phyloP scores from a whole-genome alignment of 441 rosid species.

The Erysimum cheiri region DNA sequence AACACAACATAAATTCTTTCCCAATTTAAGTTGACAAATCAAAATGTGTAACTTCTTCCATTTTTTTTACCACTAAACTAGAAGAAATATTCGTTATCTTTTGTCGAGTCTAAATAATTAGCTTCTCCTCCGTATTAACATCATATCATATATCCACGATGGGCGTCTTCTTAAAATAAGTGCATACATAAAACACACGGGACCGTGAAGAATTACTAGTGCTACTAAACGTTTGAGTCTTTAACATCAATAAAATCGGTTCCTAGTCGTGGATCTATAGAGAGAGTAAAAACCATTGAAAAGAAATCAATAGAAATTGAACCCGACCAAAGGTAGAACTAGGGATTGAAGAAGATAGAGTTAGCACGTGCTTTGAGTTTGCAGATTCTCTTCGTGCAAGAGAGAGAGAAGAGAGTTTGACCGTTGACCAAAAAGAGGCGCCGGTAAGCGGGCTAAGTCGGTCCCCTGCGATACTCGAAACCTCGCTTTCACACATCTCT shows the following conservation, averaged over 20 bases:
- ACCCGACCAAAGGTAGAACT: constrained; percentile 38
- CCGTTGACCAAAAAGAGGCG: constrained; percentile 35
- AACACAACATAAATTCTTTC: constrained; percentile 18
- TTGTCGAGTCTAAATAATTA: too few species aligned
- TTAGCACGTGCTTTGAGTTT: constrained; percentile 38
- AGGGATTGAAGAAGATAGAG: constrained; percentile 36
- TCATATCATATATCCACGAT: too few species aligned
- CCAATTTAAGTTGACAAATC: neutral
- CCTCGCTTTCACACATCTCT: constrained; percentile 40
- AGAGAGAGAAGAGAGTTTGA: constrained; percentile 23
- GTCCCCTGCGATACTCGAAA: constrained; percentile 34
- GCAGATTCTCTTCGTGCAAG: constrained; percentile 36
- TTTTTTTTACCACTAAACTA: neutral
- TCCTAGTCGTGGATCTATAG: neutral
- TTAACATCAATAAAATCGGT: neutral
- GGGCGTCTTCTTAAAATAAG: neutral
- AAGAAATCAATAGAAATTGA: neutral
- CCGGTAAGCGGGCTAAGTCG: constrained; percentile 39
- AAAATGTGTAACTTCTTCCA: neutral
- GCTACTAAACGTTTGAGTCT: neutral
- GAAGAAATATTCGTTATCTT: too few species aligned
- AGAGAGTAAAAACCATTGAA: neutral
- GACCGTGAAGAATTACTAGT: neutral
- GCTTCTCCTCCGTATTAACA: too few species aligned
- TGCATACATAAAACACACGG: neutral